Base-by-base conservation (phyloP, 495 filamentous ascomycete species). In the Daldinia vernicosa region DNA sequence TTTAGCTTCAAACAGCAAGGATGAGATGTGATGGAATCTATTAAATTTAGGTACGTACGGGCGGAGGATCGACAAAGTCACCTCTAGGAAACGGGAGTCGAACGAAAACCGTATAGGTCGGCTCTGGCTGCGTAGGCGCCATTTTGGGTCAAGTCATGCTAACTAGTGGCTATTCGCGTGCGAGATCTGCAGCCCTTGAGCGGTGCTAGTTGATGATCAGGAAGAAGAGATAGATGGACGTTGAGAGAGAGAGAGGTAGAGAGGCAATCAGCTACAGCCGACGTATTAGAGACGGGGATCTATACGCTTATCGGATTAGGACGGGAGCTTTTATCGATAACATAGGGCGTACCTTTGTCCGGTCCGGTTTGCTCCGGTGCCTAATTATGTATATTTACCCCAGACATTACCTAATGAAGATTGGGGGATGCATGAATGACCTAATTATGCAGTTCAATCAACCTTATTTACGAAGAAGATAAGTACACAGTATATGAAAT, bases 11-110 rank as follows among this genome's bases (percentile, higher is more conserved):
- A 6, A 30, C 58, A 32, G 24, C 57, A 24, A 6, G 32, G 32
- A 51, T 12, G 35, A 33, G 27, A 56, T 40, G 17, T 33, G 17
- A 22, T 15, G 50, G 37, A 60, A 39, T 33, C 30, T 57, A 70
- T 57, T 74, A 62, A 64, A 77, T 47, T n/a, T n/a, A n/a, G n/a
- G n/a, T 47, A 79, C 87, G 74, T 84, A 94, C 94, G 54, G 89
- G 89, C 7, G 92, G 91, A 50, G 96, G 95, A 80, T 99, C 95
- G 37, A 93, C 86, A 81, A 98, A 99, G 55, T 92, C 89, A 19
- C 91, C 90, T 64, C 95, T 87, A 15, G 91, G 87, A 78, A 98
- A 97, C 9, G 95, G 95, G 14, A 98, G 84, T 11, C 95, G 88
- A 56, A 99, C 87, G 71, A 97, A 92, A 64, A 95, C 90, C 27